Evolutionary conservation across 2,329 filamentous ascomycete genomes (phyloP).

Genomic region (Pleoardoris graminearum): DNA sequence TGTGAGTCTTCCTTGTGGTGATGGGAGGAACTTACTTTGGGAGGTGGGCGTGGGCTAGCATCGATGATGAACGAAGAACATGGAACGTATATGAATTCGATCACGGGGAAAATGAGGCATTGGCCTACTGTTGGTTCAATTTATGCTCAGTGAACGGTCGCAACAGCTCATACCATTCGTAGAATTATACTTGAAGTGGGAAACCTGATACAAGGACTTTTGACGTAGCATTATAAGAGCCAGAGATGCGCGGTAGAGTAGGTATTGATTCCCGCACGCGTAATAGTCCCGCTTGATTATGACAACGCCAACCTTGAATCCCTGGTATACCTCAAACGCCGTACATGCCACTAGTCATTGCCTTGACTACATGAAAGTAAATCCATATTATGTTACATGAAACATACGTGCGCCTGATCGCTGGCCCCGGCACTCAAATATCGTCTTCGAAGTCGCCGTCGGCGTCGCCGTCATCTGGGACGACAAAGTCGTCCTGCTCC

Average conservation of each 20-base stretch:
- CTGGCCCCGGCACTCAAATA: constrained; percentile 2
- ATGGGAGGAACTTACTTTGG: not conserved
- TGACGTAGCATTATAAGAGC: no score
- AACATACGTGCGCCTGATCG: constrained; percentile 1
- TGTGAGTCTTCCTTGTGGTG: constrained; percentile 55
- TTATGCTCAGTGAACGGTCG: no score
- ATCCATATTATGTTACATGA: constrained; percentile 16
- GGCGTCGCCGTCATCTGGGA: constrained; percentile 44
- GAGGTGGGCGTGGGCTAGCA: not conserved
- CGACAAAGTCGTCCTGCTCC: constrained; percentile 39
- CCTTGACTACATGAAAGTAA: not conserved
- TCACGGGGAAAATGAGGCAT: not conserved
- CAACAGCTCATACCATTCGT: no score
- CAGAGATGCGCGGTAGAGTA: not conserved
- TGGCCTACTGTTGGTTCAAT: not conserved
- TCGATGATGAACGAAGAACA: constrained; percentile 2
- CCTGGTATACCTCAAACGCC: constrained; percentile 34
- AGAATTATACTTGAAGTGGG: no score
- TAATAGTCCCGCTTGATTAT: not conserved
- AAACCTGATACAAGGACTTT: no score
- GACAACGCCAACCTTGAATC: constrained; percentile 6
- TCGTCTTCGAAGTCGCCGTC: constrained; percentile 42
- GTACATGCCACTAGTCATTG: constrained; percentile 20
- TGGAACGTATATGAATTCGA: no score
- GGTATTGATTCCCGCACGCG: not conserved